Evolutionary conservation across 2,329 filamentous ascomycete species (phyloP).

Genomic region (Rhynchosporium graminicola): DNA sequence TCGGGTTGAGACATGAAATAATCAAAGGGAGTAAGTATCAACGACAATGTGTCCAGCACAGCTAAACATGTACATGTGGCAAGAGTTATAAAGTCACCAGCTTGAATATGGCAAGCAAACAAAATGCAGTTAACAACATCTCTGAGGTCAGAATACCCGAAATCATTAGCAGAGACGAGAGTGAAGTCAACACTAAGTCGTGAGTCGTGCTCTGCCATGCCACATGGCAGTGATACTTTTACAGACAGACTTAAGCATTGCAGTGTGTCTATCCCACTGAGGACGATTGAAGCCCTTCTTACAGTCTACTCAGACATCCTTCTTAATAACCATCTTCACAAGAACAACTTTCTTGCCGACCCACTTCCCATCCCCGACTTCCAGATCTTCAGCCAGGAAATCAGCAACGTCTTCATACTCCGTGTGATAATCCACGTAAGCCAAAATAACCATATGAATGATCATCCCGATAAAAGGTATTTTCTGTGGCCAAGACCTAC

Average conservation of each 20-base stretch:
- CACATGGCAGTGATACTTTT: constrained; percentile 6
- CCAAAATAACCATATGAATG: constrained; percentile 34
- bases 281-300: not conserved
- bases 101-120: no score
- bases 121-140: no score
- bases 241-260: not conserved
- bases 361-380: constrained; percentile 38
- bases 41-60: no score
- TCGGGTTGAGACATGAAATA: no score
- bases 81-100: no score
- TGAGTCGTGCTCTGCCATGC: not conserved
- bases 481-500: constrained; percentile 19
- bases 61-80: no score
- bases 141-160: no score
- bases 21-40: no score
- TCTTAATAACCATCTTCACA: constrained; percentile 28
- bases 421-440: constrained; percentile 41
- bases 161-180: no score
- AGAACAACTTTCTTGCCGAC: constrained; percentile 42
- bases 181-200: no score
- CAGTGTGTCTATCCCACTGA: not conserved
- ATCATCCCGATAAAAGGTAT: constrained; percentile 38
- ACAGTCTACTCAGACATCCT: constrained; percentile 15
- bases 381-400: constrained; percentile 46
- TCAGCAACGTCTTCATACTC: constrained; percentile 46